Evolutionary conservation across 495 filamentous ascomycete species (phyloP).

Genomic region (Elaphomyces granulatus): DNA sequence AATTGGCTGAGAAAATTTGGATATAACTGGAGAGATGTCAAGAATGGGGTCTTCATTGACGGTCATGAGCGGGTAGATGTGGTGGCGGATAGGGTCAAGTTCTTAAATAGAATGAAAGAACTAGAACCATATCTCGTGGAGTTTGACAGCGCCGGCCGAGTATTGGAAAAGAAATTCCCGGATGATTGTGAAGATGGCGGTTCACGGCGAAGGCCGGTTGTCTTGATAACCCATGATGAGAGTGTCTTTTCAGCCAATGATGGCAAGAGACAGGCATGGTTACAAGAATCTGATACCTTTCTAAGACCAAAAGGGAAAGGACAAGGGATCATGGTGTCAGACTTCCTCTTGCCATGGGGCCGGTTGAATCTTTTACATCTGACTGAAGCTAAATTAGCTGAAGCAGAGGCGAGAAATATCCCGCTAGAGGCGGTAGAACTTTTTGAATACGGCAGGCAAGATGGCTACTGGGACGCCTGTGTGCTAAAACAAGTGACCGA

Average conservation of each 20-base stretch:
- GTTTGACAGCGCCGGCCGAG: not conserved
- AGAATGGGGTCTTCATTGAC: too few relatives aligned
- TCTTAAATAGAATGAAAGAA: not conserved
- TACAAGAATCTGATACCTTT: not conserved
- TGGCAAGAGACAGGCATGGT: not conserved
- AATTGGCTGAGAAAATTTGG: not conserved
- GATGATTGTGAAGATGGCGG: not conserved
- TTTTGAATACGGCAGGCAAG: not conserved
- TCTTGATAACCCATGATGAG: not conserved
- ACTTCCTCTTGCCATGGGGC: not conserved
- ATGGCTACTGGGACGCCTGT: not conserved
- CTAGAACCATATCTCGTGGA: not conserved
- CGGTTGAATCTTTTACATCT: not conserved
- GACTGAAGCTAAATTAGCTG: not conserved
- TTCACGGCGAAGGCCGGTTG: not conserved
- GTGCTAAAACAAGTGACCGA: not conserved
- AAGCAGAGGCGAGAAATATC: not conserved
- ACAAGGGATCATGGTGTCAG: not conserved
- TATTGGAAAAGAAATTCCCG: not conserved
- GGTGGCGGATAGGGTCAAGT: too few relatives aligned
- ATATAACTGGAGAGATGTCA: too few relatives aligned
- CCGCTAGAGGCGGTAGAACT: not conserved
- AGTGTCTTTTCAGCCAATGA: not conserved
- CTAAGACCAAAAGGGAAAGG: not conserved
- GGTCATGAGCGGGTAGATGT: too few relatives aligned